Evolutionary conservation across 2,329 filamentous ascomycete genomes (phyloP).

Genomic region (Fusarium chaquense): DNA sequence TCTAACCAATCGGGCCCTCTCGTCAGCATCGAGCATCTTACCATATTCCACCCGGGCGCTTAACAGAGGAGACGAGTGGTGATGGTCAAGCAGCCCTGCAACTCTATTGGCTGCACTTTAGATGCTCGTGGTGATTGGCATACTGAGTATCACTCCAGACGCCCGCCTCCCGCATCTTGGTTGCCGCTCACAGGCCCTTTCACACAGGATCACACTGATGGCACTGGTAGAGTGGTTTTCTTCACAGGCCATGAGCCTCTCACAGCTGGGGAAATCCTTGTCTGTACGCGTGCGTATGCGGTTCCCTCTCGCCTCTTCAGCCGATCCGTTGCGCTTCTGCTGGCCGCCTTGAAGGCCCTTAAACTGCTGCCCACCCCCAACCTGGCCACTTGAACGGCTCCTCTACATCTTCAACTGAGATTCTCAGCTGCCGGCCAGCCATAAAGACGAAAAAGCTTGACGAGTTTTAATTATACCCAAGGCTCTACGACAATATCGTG

Average conservation of each 20-base stretch:
- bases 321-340: conserved; percentile 10
- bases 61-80: conserved; percentile 43
- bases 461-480: conserved; percentile 8
- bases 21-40: conserved; percentile 32
- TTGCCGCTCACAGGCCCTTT: conserved; percentile 35
- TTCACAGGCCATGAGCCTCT: conserved; percentile 15
- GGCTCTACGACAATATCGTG: conserved; percentile 8
- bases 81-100: conserved; percentile 28
- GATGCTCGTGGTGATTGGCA: conserved; percentile 32
- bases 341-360: conserved; percentile 44
- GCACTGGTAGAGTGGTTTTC: conserved; percentile 15
- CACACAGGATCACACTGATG: conserved; percentile 31
- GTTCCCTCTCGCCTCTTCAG: conserved; percentile 26
- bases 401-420: conserved; percentile 26
- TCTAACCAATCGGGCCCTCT: conserved; percentile 46
- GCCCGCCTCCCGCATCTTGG: conserved; percentile 28
- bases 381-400: conserved; percentile 15
- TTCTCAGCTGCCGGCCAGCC: conserved; percentile 30
- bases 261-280: conserved; percentile 22
- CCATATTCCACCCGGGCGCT: conserved; percentile 50
- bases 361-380: conserved; percentile 47
- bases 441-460: conserved; percentile 21
- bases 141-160: conserved; percentile 37
- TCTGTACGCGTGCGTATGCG: background rate
- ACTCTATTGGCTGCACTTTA: conserved; percentile 46